Evolutionary conservation across 345 rosid species (phyloP).

Genomic region (Corchorus olitorius): DNA sequence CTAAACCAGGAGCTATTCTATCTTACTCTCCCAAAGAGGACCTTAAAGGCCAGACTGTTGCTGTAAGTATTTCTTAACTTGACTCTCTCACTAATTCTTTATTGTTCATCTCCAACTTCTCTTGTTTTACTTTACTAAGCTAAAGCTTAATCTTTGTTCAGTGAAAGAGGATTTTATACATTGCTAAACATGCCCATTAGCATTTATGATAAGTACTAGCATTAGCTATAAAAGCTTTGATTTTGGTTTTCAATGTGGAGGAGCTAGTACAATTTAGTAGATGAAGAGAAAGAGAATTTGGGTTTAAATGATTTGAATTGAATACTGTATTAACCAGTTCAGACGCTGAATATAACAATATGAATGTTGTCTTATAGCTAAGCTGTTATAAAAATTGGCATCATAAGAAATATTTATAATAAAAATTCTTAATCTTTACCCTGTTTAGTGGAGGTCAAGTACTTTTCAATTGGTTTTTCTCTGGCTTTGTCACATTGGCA

Average conservation of each 20-base stretch:
- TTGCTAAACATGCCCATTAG: not conserved
- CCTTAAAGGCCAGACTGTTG: slow-evolving; percentile 16
- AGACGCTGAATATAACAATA: not conserved
- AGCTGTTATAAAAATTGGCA: not conserved
- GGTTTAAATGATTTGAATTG: not conserved
- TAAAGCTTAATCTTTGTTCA: not conserved
- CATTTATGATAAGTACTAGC: not conserved
- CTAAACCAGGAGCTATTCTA: not conserved
- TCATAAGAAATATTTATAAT: not conserved
- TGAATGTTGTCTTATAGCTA: too few relatives aligned
- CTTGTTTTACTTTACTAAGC: not conserved
- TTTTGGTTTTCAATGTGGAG: slow-evolving; percentile 4
- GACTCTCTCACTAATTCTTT: not conserved
- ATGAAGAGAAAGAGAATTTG: not conserved
- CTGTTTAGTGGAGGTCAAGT: not conserved
- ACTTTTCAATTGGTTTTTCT: not conserved
- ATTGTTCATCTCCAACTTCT: not conserved
- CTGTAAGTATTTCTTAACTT: not conserved
- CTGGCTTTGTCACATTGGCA: not conserved
- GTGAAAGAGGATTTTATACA: not conserved
- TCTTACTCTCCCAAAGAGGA: slow-evolving; percentile 9
- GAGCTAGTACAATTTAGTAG: not conserved
- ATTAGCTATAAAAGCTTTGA: slow-evolving; percentile 4
- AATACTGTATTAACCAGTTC: not conserved
- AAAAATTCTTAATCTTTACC: not conserved